These are phyloP conservation scores for Wallemia hederae DNA, from an alignment of 1,284 basidiomycete species.

Conservation along the genomic window DNA sequence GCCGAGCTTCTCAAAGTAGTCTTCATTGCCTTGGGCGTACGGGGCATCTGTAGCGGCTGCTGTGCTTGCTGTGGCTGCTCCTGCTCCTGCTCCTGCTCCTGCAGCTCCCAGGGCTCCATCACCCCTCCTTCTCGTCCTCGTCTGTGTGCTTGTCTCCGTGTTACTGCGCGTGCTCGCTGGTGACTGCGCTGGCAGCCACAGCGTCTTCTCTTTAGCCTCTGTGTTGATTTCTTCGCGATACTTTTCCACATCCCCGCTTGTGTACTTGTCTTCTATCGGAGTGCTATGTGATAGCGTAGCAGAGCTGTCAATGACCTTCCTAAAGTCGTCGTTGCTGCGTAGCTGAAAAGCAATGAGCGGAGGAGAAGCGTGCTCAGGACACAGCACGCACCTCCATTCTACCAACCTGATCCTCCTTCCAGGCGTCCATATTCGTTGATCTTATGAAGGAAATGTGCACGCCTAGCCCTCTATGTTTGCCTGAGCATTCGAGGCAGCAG, in stretches of 20 bases:
- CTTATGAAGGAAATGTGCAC: neutral
- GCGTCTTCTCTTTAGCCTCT: neutral
- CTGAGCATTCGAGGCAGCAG: neutral
- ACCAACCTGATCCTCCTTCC: neutral
- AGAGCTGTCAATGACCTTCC: neutral
- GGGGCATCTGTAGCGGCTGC: neutral
- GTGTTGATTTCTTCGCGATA: neutral
- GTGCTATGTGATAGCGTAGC: neutral
- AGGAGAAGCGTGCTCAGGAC: neutral
- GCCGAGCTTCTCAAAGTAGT: neutral
- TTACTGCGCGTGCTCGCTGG: neutral
- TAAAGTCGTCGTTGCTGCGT: neutral
- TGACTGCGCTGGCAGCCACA: neutral
- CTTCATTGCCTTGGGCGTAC: neutral
- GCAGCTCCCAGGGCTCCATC: neutral
- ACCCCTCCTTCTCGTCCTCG: neutral
- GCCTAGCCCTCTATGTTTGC: neutral
- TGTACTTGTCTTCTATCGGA: neutral
- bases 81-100: neutral
- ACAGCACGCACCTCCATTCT: neutral
- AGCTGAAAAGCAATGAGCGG: neutral
- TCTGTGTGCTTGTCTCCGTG: neutral
- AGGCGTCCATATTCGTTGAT: neutral
- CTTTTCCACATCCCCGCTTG: neutral
- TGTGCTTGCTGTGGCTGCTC: neutral